Evolutionary conservation across 495 filamentous ascomycete genomes (phyloP).

Genomic region (Lindgomyces ingoldianus): DNA sequence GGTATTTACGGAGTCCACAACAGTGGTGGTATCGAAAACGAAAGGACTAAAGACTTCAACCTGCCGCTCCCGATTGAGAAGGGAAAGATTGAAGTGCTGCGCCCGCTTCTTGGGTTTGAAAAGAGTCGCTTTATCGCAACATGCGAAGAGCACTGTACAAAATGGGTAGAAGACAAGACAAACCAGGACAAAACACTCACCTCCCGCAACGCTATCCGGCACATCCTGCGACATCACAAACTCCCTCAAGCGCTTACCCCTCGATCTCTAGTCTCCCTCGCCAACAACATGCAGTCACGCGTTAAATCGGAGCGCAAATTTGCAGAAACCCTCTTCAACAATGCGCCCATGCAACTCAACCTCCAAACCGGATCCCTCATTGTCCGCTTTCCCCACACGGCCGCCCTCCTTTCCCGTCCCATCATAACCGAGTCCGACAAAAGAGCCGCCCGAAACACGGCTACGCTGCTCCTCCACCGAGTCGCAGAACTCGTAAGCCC

Average conservation of each 20-base stretch:
- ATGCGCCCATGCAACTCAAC: constrained; percentile 16
- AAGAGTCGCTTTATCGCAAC: constrained; percentile 74
- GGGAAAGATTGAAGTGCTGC: constrained; percentile 69
- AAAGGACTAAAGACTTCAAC: not conserved
- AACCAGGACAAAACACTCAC: constrained; percentile 80
- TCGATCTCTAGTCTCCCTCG: constrained; percentile 61
- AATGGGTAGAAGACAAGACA: constrained; percentile 84
- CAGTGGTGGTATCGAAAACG: constrained; percentile 56
- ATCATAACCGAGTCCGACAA: constrained; percentile 17
- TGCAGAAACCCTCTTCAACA: constrained; percentile 32
- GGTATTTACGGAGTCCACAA: constrained; percentile 68
- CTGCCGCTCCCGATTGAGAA: constrained; percentile 54
- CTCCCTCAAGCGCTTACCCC: constrained; percentile 72
- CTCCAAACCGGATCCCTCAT: constrained; percentile 28
- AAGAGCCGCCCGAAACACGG: constrained; percentile 14
- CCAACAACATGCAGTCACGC: constrained; percentile 46
- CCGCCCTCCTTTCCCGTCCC: constrained; percentile 12
- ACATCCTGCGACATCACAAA: constrained; percentile 55
- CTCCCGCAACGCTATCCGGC: constrained; percentile 73
- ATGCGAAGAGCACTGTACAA: constrained; percentile 62
- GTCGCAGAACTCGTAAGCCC: constrained; percentile 12
- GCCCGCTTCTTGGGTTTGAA: constrained; percentile 72
- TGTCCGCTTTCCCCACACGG: constrained; percentile 16
- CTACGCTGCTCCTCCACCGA: constrained; percentile 8
- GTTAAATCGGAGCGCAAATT: constrained; percentile 36